Conservation (phyloP, 768 basidiomycete genomes). For the Tephrocybe sp. region DNA sequence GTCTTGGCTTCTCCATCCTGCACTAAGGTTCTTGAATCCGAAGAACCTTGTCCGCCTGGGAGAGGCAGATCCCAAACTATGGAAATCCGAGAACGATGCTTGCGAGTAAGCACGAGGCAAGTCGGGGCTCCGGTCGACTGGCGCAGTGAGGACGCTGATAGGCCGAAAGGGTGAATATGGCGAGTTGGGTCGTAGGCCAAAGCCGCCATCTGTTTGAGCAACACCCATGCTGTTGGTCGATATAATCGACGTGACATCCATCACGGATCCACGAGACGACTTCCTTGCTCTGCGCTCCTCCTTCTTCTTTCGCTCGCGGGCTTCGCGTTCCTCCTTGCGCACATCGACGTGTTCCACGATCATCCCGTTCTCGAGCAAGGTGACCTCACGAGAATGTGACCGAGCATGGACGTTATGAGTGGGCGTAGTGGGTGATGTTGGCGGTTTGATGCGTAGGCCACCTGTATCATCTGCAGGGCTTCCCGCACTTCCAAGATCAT, state of each 20-base stretch:
- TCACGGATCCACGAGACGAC: constrained; percentile 66
- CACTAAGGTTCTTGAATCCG: constrained; percentile 67
- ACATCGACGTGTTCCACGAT: constrained; percentile 88
- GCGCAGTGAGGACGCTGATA: constrained; percentile 59
- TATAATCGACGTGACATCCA: constrained; percentile 74
- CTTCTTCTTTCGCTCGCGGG: constrained; percentile 64
- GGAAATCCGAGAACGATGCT: constrained; percentile 78
- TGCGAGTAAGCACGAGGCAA: constrained; percentile 72
- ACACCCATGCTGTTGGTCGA: constrained; percentile 60
- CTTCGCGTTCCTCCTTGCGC: constrained; percentile 75
- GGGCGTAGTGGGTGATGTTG: constrained; percentile 42
- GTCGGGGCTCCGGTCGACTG: constrained; percentile 54
- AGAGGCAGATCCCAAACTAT: constrained; percentile 67
- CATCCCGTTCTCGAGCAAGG: constrained; percentile 85
- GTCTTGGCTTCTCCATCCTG: constrained; percentile 77
- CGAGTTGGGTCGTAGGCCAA: constrained; percentile 57
- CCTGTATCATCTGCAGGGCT: constrained; percentile 55
- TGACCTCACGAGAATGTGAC: constrained; percentile 68
- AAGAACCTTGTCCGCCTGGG: constrained; percentile 78
- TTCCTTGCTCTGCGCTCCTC: constrained; percentile 77
- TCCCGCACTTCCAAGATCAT: constrained; percentile 56
- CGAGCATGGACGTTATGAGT: constrained; percentile 42
- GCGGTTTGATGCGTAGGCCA: constrained; percentile 72
- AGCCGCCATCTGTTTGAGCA: constrained; percentile 53
- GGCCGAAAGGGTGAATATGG: constrained; percentile 61